Evolutionary conservation across 1,284 basidiomycete species (phyloP).

Genomic region (Cryptococcus sp.): DNA sequence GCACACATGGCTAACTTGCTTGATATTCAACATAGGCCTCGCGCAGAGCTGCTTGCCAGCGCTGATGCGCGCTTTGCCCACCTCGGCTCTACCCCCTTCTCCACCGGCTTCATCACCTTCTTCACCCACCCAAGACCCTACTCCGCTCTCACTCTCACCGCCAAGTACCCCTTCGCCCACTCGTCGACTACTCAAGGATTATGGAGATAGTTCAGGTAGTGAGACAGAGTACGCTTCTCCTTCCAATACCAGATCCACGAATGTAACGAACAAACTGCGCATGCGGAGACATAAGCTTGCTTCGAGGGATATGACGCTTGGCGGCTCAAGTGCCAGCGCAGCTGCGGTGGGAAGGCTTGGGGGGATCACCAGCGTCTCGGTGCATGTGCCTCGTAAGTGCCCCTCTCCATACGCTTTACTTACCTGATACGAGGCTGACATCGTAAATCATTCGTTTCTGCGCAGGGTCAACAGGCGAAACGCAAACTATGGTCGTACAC

Average conservation of each 20-base stretch:
- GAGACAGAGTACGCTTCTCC: no score
- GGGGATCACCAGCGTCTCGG: no score
- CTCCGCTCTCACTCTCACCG: not conserved
- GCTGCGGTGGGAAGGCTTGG: no score
- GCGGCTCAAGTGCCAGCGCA: no score
- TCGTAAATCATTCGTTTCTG: not conserved
- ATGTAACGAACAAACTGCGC: no score
- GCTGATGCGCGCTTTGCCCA: constrained; percentile 8
- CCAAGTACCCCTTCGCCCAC: not conserved
- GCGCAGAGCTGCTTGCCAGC: constrained; percentile 14
- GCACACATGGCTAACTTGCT: not conserved
- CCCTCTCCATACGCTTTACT: no score
- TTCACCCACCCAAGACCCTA: constrained; percentile 12
- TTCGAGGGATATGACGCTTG: no score
- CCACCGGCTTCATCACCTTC: constrained; percentile 13
- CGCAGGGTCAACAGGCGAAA: not conserved
- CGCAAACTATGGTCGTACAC: constrained; percentile 5
- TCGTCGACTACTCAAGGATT: not conserved
- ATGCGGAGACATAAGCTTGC: no score
- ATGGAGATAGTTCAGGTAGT: not conserved
- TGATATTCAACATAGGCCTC: constrained; percentile 5
- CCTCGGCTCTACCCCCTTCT: constrained; percentile 1
- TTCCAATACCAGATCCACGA: no score
- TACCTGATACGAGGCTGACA: no score
- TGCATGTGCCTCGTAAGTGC: no score